Evolutionary conservation across 495 filamentous ascomycete genomes (phyloP).

Genomic region (Penicillium samsonianum): DNA sequence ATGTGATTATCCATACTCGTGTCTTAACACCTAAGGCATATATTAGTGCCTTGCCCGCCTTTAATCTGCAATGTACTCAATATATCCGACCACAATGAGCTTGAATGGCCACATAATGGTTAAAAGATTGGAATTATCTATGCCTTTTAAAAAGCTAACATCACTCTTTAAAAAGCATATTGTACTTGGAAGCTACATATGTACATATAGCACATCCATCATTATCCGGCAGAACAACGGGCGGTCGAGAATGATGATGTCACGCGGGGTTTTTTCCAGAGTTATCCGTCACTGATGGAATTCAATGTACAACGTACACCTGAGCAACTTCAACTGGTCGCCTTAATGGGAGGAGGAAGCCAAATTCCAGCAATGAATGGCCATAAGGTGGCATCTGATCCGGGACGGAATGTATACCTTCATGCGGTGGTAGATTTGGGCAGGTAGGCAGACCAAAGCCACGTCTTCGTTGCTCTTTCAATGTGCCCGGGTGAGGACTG

Average conservation of each 20-base stretch:
- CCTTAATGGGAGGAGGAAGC: constrained; percentile 23
- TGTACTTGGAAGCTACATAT: too few relatives aligned
- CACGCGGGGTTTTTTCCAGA: neutral
- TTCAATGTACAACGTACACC: neutral
- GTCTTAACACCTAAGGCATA: neutral
- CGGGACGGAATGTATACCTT: constrained; percentile 18
- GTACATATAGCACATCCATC: too few relatives aligned
- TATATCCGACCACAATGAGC: too few relatives aligned
- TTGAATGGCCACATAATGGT: too few relatives aligned
- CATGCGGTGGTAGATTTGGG: constrained; percentile 36
- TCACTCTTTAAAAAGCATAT: too few relatives aligned
- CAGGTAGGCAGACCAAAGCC: constrained; percentile 23
- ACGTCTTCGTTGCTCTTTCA: neutral
- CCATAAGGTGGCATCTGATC: neutral
- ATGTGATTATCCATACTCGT: too few relatives aligned
- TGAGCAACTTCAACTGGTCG: neutral
- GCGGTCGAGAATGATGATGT: constrained; percentile 14
- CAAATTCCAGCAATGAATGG: constrained; percentile 3
- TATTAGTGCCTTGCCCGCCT: neutral
- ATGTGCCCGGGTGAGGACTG: neutral
- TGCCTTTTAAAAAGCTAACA: neutral
- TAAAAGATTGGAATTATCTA: neutral
- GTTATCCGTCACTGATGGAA: neutral
- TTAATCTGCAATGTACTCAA: too few relatives aligned
- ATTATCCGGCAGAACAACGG: neutral